Evolutionary conservation across 2,329 filamentous ascomycete species (phyloP), one percentile per base, ranked within the genome.

Genomic region (Trichoderma sp.): DNA sequence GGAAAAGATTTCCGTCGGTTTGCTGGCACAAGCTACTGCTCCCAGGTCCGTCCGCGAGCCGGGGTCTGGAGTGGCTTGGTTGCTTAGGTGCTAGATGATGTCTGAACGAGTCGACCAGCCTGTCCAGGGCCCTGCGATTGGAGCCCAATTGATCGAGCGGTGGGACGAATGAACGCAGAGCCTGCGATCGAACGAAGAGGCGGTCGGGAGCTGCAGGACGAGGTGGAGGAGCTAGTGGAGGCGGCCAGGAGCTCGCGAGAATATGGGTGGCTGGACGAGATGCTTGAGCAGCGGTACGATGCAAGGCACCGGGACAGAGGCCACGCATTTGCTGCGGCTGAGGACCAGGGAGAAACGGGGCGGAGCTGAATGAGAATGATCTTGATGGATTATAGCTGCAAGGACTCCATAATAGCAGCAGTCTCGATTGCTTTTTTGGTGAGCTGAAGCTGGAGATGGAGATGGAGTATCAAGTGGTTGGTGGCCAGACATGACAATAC

Each of bases 181-280:
- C 68, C 68, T 66, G 62, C 68, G 68, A 71, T 58, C 34, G 53
- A 59, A 23, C 36, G 23, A 70, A 70, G 71, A 72, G 67, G 71
- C 71, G 71, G 71, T 72, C 71, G 71, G 71, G 71, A 59, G 71
- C 71, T 70, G 71, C 71, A 72, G 71, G 57, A 50, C 67, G 59
- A 59, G 66, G 71, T 72, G 71, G 71, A 72, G 71, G 66, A 70
- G 47, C 63, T 26, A 61, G 65, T 72, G 71, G 71, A 72, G 71
- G 71, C 65, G 58, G 39, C 39, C 30, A 59, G 71, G 36, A 32
- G 39, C 47, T 64, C 34, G 57, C 71, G n/a, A 70, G 71, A 70
- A 70, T 64, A 57, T 72, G 71, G 71, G 71, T 70, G 66, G 71
- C 71, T 72, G 70, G 70, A 63, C 55, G 26, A 15, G 64, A 68